Percentiles rank a stretch among this genome's conserved stretches.
These are phyloP conservation scores for Nelumbo lutea DNA, from an alignment of 164 flowering plant genomes.

Conservation along the genomic window DNA sequence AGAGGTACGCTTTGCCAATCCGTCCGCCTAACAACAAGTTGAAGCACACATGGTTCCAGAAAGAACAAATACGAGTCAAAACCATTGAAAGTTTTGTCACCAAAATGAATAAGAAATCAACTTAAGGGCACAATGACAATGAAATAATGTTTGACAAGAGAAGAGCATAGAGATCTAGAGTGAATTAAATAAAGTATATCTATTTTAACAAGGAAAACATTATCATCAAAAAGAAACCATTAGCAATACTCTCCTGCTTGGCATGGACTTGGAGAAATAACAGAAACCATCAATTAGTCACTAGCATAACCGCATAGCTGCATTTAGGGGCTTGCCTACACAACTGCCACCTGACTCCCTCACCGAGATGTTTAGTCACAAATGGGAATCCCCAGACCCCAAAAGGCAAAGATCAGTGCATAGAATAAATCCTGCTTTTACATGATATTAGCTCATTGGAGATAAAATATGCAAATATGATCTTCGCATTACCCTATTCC, in stretches of 20 bases:
- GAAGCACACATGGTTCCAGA: not conserved
- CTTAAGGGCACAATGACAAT: not conserved
- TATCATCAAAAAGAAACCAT: not conserved
- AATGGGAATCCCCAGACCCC: not conserved
- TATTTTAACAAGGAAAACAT: not conserved
- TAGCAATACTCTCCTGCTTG: not conserved
- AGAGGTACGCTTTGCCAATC: constrained; percentile 70
- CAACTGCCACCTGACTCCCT: not conserved
- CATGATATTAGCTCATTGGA: not conserved
- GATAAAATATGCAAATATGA: not conserved
- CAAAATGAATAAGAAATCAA: not conserved
- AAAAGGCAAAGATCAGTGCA: not conserved
- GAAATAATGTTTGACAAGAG: not conserved
- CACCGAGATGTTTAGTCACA: not conserved
- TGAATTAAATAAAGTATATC: not conserved
- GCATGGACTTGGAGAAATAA: not conserved
- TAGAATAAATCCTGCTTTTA: not conserved
- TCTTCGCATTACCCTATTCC: too few relatives aligned
- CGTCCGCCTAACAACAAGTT: constrained; percentile 46
- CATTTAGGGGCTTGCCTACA: too few relatives aligned
- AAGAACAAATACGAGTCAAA: not conserved
- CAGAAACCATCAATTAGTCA: not conserved
- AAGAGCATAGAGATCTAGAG: not conserved
- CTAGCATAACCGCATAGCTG: not conserved
- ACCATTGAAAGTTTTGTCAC: not conserved